Base-by-base conservation (phyloP, 805 yeast genomes). In the Hermanozyma aechmeae region DNA sequence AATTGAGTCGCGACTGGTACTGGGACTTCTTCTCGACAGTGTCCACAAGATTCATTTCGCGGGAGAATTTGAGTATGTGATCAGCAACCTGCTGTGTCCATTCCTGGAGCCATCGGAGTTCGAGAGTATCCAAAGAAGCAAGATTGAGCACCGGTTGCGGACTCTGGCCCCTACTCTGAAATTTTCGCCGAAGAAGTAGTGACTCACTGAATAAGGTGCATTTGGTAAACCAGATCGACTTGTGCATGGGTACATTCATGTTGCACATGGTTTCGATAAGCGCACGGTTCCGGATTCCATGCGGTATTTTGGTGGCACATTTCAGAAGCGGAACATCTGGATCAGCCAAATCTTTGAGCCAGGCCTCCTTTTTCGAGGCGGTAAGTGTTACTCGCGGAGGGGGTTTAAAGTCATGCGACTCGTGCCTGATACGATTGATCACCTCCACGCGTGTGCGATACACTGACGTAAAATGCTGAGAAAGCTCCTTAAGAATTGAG, bases 321-420 rank as follows among this genome's bases (percentile, higher is more conserved):
- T 71, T 72, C 24, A 70, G 63, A 27, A 89, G 58, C 1, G 95
- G 81, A 0, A 79, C 65, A 13, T 61, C 54, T 0, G 79, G 69
- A 29, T 80, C 67, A 3, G 92, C 83, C 29, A 89, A 62, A 45
- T 85, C 94, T 29, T 68, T 69, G 26, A 89, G 59, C 98, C 98
- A 89, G 2, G 76, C 61, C 36, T 84, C 95, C 34, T 79, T 69
- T 48, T 83, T 82, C 46, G 77, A 79, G 35, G 87, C 95, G 0
- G 96, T 87, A 17, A 89, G 53, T 0, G 96, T 89, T 16, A 89
- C 95, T 38, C 96, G 62, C 9, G 94, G 87, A 1, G 95, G 95
- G 5, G 89, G 82, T 38, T 73, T 77, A 56, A 76, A 83, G 5
- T 45, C 50, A 28, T 58, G 55, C 15, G 61, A 47, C n/a, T 44